Conservation (phyloP, 108 stramenopile genomes). For the Pseudonitzschia multistriata region DNA sequence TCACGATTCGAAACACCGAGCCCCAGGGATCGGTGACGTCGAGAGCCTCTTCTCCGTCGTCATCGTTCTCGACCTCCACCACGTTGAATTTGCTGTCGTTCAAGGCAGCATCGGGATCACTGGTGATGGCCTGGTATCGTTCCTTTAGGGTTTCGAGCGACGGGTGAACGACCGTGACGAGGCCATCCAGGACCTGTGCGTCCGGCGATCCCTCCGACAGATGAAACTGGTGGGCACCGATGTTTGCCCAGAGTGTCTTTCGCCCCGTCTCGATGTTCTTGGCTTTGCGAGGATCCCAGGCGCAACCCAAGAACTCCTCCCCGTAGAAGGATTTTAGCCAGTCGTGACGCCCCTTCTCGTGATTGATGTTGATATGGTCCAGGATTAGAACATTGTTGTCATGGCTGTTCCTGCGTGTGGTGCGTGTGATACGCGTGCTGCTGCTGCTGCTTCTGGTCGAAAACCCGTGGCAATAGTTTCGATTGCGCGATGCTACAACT, state of each 20-base stretch:
- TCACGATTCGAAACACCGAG: constrained; percentile 43
- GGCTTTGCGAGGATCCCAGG: constrained; percentile 52
- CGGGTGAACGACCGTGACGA: constrained; percentile 50
- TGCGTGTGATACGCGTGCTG: neutral
- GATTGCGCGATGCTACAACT: too few relatives aligned
- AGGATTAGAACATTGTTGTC: constrained; percentile 40
- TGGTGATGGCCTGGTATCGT: constrained; percentile 27
- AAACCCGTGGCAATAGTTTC: constrained; percentile 9
- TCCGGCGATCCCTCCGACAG: constrained; percentile 40
- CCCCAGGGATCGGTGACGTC: constrained; percentile 69
- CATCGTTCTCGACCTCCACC: neutral
- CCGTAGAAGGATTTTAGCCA: constrained; percentile 50
- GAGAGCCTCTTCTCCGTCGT: constrained; percentile 25
- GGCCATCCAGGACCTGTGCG: constrained; percentile 61
- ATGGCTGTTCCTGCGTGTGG: neutral
- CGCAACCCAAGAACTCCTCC: constrained; percentile 42
- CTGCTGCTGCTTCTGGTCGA: neutral
- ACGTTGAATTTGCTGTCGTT: constrained; percentile 46
- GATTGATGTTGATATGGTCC: constrained; percentile 45
- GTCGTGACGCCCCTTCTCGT: constrained; percentile 33
- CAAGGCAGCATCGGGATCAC: constrained; percentile 12
- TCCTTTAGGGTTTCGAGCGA: constrained; percentile 37
- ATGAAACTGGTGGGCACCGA: constrained; percentile 63
- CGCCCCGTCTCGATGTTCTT: constrained; percentile 34
- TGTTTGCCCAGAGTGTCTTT: constrained; percentile 48